Evolutionary conservation across 768 basidiomycete species (phyloP), one percentile per base, ranked within the genome.

Genomic region (Pisolithus sp.): DNA sequence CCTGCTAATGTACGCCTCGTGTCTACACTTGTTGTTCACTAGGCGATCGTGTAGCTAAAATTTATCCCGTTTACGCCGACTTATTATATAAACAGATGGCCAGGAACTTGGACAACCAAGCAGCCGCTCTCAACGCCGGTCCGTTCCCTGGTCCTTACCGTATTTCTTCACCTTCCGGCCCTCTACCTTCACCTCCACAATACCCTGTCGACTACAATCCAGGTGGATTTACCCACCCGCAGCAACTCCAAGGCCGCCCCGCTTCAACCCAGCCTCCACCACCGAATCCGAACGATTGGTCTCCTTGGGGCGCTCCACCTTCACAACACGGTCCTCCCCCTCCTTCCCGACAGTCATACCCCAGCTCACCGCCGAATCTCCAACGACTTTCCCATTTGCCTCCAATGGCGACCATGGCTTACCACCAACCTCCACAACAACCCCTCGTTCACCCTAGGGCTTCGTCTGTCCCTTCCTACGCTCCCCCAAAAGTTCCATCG

Each of bases 1-100:
- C 81, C 84, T 18, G 74, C 77, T 30, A 83, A 85, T 60, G 86
- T 84, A 62, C 63, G 78, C 73, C n/a, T 49, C 57, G 49, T 50
- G 59, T 54, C 52, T 50, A 39, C 47, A 46, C 26, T 26, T 26
- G 26, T 43, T 7, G 45, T 50, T 10, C 34, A 54, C 36, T 20
- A 15, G 30, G 8, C 23, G 54, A 31, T 46, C 23, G 17, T 54
- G 55, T 44, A 48, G 53, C 50, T 46, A 45, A 47, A 43, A 50
- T 54, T 51, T 51, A 61, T 55, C 40, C n/a, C 58, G 52, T 53
- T 4, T 56, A 43, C 50, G 57, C 49, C 57, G 57, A 46, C 50
- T 48, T 51, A 48, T 65, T 59, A 56, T 60, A 46, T 56, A 55
- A 63, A 51, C 63, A 86, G 83, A 86, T 86, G 78, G 82, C 85